phyloP scores from a whole-genome alignment of 2,329 filamentous ascomycete species.

The Sarocladiaceae sp. region DNA sequence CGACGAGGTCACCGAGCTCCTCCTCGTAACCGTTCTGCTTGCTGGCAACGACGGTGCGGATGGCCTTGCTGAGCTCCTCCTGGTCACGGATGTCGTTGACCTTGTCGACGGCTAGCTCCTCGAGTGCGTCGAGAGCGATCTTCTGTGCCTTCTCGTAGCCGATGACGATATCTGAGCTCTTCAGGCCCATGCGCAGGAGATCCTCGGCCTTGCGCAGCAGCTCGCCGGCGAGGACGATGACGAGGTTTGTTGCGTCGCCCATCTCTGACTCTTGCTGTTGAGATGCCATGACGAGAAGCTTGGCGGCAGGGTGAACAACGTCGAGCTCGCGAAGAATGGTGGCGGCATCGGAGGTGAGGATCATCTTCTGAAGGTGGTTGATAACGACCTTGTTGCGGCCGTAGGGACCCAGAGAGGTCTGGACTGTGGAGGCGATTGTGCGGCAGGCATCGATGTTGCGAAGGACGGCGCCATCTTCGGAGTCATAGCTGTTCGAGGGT shows the following conservation, averaged over 20 bases:
- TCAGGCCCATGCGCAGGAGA: constrained; percentile 90
- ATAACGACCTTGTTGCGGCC: constrained; percentile 99
- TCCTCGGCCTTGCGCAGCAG: constrained; percentile 96
- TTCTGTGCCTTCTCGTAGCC: constrained; percentile 94
- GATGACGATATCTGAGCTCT: constrained; percentile 94
- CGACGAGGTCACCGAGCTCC: constrained; percentile 78
- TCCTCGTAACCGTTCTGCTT: constrained; percentile 96
- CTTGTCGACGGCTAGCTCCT: constrained; percentile 87
- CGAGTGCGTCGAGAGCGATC: constrained; percentile 78
- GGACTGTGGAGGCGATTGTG: constrained; percentile 91
- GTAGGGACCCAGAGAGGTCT: constrained; percentile 94
- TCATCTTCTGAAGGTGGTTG: constrained; percentile 99
- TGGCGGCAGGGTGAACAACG: constrained; percentile 95
- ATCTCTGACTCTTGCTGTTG: constrained; percentile 99
- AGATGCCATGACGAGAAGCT: constrained; percentile 96
- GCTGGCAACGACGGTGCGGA: constrained; percentile 90
- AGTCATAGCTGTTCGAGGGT: constrained; percentile 66
- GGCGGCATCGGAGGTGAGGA: constrained; percentile 93
- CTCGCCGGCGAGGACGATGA: constrained; percentile 93
- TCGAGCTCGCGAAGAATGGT: constrained; percentile 97
- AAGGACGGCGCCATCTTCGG: constrained; percentile 97
- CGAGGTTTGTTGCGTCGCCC: constrained; percentile 96
- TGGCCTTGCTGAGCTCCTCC: constrained; percentile 86
- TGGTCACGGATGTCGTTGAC: constrained; percentile 78
- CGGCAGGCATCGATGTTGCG: constrained; percentile 98